Evolutionary conservation across 345 rosid genomes (phyloP).

Genomic region (Bretschneidera sinensis): DNA sequence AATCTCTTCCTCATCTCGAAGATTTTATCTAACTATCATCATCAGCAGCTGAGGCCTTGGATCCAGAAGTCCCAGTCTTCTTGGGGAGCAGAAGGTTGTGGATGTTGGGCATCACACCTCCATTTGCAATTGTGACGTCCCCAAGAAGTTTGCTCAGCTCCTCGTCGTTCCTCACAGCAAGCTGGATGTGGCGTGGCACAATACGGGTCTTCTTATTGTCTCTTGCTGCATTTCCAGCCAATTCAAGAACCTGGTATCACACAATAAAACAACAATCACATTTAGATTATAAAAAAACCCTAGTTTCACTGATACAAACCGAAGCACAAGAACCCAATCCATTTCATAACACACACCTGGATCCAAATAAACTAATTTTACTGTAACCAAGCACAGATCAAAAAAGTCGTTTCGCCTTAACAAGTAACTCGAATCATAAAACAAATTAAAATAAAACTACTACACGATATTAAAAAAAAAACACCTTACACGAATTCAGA

Average conservation of each 20-base stretch:
- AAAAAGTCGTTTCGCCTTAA: background rate
- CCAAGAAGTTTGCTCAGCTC: slow-evolving; percentile 96
- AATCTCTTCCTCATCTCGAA: too few relatives aligned
- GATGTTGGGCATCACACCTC: slow-evolving; percentile 96
- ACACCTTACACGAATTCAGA: too few relatives aligned
- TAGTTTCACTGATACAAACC: too few relatives aligned
- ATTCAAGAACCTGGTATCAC: slow-evolving; percentile 84
- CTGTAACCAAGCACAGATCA: background rate
- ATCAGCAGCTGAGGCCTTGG: slow-evolving; percentile 59
- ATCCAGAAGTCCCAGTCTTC: slow-evolving; percentile 66
- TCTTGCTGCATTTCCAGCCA: slow-evolving; percentile 86
- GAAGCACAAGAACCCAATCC: too few relatives aligned
- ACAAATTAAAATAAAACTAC: too few relatives aligned
- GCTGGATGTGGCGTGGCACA: slow-evolving; percentile 89
- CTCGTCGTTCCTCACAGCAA: slow-evolving; percentile 87
- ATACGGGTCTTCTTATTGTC: slow-evolving; percentile 92
- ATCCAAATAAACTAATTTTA: too few relatives aligned
- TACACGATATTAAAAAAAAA: too few relatives aligned
- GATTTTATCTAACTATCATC: slow-evolving; percentile 43
- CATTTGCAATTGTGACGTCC: slow-evolving; percentile 90
- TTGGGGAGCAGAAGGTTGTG: slow-evolving; percentile 92
- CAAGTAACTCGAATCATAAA: background rate
- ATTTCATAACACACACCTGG: background rate
- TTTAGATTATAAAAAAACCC: too few relatives aligned
- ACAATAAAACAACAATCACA: too few relatives aligned